phyloP scores from a whole-genome alignment of 306 rosid species.

The Casuarina cunninghamiana region DNA sequence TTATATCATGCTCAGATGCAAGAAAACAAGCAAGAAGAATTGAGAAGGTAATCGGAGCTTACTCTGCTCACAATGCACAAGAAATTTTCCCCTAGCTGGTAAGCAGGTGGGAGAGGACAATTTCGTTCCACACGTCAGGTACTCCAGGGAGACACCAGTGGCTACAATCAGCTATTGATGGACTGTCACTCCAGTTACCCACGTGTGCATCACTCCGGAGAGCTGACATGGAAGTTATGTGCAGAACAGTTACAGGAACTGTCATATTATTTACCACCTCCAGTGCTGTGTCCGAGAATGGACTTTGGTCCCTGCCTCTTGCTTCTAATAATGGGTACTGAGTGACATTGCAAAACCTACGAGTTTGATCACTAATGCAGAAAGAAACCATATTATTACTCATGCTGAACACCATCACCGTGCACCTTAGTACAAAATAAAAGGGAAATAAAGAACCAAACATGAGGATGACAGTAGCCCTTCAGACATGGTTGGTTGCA shows the following conservation, averaged over 20 bases:
- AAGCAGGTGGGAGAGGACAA: constrained; percentile 59
- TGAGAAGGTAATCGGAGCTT: constrained; percentile 27
- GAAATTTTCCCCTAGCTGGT: constrained; percentile 30
- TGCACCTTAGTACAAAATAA: constrained; percentile 9
- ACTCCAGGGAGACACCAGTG: constrained; percentile 95
- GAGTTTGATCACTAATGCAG: constrained; percentile 55
- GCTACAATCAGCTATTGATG: constrained; percentile 63
- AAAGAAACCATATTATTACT: constrained; percentile 32
- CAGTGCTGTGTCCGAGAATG: constrained; percentile 55
- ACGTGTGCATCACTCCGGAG: constrained; percentile 83
- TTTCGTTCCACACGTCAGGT: constrained; percentile 87
- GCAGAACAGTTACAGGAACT: constrained; percentile 53
- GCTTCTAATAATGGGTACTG: constrained; percentile 44
- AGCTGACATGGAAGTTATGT: constrained; percentile 74
- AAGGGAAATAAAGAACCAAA: background rate
- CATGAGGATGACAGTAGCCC: background rate
- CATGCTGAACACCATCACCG: constrained; percentile 10
- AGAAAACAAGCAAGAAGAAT: background rate
- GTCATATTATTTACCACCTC: constrained; percentile 53
- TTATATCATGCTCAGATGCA: constrained; percentile 10
- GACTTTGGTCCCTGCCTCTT: constrained; percentile 50
- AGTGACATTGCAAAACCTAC: constrained; percentile 56
- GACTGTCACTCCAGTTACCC: constrained; percentile 72
- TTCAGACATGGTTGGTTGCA: background rate
- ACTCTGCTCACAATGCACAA: constrained; percentile 36